phyloP scores from a whole-genome alignment of 768 basidiomycete genomes.

The Holtermanniella nyarrowii region DNA sequence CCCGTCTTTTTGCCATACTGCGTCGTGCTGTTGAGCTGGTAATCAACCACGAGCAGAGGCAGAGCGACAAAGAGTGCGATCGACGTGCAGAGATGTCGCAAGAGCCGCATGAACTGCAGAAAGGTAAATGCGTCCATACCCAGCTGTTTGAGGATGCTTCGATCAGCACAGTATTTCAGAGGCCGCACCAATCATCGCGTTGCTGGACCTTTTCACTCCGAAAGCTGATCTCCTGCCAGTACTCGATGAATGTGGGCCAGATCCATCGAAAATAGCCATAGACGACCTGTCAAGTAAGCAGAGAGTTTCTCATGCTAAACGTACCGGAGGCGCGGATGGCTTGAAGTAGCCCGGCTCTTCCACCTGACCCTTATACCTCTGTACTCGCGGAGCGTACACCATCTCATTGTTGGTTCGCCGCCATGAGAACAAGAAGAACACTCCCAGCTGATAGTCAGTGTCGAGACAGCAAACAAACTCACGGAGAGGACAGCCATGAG shows the following conservation, averaged over 20 bases:
- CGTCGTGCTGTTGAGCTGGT: conserved; percentile 24
- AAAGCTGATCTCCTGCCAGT: conserved; percentile 10
- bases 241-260: conserved; percentile 9
- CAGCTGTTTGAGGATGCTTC: conserved; percentile 32
- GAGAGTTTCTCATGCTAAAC: neutral
- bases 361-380: neutral
- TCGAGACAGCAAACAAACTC: neutral
- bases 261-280: conserved; percentile 10
- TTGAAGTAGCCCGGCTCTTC: neutral
- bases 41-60: conserved; percentile 19
- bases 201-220: neutral
- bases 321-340: neutral
- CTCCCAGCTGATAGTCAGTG: neutral
- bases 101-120: conserved; percentile 79
- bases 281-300: neutral
- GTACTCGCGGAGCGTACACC: conserved; percentile 3
- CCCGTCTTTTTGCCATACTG: conserved; percentile 4
- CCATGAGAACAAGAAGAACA: conserved; percentile 6
- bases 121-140: conserved; percentile 89
- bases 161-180: neutral
- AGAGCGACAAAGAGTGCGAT: conserved; percentile 19
- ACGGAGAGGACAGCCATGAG: neutral
- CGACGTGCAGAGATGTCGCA: conserved; percentile 45
- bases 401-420: neutral
- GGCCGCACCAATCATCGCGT: conserved; percentile 12